Evolutionary conservation across 768 basidiomycete genomes (phyloP).

Genomic region (Suillus tomentosus): DNA sequence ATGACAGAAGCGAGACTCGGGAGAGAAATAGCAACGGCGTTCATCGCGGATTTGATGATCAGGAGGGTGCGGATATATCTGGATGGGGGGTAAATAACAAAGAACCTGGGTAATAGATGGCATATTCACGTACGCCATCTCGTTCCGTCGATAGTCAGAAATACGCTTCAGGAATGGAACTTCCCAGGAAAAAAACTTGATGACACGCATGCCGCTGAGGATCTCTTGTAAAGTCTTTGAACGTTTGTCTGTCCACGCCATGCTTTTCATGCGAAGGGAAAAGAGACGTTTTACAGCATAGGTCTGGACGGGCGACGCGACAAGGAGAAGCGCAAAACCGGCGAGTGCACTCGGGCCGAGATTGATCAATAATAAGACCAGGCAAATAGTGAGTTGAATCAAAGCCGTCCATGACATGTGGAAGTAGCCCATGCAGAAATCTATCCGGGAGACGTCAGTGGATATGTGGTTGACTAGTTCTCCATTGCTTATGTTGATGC

Average conservation of each 20-base stretch:
- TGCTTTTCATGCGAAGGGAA: conserved; percentile 65
- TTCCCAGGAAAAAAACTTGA: conserved; percentile 94
- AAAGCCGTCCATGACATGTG: conserved; percentile 80
- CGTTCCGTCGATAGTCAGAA: conserved; percentile 65
- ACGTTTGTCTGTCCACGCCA: conserved; percentile 90
- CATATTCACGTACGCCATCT: conserved; percentile 53
- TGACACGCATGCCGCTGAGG: conserved; percentile 84
- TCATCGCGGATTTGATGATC: conserved; percentile 64
- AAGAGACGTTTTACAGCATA: conserved; percentile 66
- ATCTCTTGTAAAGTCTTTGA: conserved; percentile 90
- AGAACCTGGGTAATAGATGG: conserved; percentile 12
- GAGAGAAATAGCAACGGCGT: conserved; percentile 68
- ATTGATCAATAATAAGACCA: conserved; percentile 71
- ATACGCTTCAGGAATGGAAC: conserved; percentile 76
- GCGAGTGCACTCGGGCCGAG: conserved; percentile 63
- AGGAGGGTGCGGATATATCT: conserved; percentile 71
- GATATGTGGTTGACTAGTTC: conserved; percentile 94
- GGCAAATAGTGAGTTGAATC: conserved; percentile 77
- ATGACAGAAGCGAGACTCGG: conserved; percentile 80
- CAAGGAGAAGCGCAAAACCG: conserved; percentile 62
- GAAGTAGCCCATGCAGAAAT: conserved; percentile 81
- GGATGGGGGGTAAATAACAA: not conserved
- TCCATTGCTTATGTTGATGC: conserved; percentile 82
- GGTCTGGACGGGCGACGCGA: conserved; percentile 75
- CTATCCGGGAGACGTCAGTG: conserved; percentile 88